phyloP scores from a whole-genome alignment of 768 basidiomycete genomes.

The Paxillus ammoniavirescens region DNA sequence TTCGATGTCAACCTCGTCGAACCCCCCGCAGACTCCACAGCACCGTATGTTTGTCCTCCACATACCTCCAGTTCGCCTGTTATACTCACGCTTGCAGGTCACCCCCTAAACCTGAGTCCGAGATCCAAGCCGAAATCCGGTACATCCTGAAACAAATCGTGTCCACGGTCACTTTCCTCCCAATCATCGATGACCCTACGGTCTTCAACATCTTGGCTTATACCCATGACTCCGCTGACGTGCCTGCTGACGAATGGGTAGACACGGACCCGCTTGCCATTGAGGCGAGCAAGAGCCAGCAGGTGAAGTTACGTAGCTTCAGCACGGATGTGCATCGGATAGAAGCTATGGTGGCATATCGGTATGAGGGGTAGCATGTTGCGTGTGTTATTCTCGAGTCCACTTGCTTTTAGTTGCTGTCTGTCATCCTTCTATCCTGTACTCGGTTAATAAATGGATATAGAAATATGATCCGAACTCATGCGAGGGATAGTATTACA shows the following conservation, averaged over 20 bases:
- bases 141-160: slow-evolving; percentile 99
- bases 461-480: slow-evolving; percentile 1
- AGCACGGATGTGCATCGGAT: slow-evolving; percentile 98
- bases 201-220: slow-evolving; percentile 99
- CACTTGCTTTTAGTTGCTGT: background rate
- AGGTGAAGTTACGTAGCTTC: slow-evolving; percentile 93
- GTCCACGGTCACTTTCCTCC: slow-evolving; percentile 93
- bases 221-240: slow-evolving; percentile 86
- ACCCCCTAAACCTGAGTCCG: slow-evolving; percentile 71
- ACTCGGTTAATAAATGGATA: background rate
- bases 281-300: slow-evolving; percentile 89
- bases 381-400: background rate
- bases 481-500: background rate
- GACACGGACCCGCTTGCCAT: slow-evolving; percentile 93
- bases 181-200: slow-evolving; percentile 90
- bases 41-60: slow-evolving; percentile 42
- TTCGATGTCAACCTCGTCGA: slow-evolving; percentile 91
- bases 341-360: slow-evolving; percentile 97
- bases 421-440: background rate
- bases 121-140: slow-evolving; percentile 96
- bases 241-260: slow-evolving; percentile 93
- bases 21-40: slow-evolving; percentile 47
- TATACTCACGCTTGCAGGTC: slow-evolving; percentile 32
- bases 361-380: slow-evolving; percentile 70
- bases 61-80: slow-evolving; percentile 2